Evolutionary conservation across 2,329 filamentous ascomycete species (phyloP), one percentile per base, ranked within the genome.

Genomic region (Hirsutella rhossiliensis): DNA sequence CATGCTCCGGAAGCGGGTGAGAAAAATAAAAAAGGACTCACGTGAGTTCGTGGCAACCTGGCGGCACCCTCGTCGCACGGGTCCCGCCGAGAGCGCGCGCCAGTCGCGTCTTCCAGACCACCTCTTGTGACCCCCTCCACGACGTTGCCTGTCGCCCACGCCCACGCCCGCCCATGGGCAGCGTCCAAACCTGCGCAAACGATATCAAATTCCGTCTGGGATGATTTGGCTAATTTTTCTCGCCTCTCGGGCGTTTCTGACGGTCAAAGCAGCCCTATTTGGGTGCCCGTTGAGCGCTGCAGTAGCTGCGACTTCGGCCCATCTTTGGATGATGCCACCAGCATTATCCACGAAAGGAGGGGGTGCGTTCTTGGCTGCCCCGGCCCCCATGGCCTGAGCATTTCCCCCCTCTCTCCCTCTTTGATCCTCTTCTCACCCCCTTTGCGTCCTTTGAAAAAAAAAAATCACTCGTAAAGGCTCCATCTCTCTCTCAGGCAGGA

Each of bases 21-120:
- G 23, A 27, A 27, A 27, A 27, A 27, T 27, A 5, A 27, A 27
- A 27, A 27, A 27, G 23, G 23, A 27, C 23, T 27, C 65, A 68
- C 65, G 65, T 68, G 65, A 57, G 61, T 63, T 63, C 65, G 65
- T 61, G 66, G 55, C 54, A 56, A 60, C 56, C 56, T 67, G 62
- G 64, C 59, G 62, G 55, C 48, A 50, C 51, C 54, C 48, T 48
- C 49, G 56, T 50, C 47, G 43, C 54, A 57, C 56, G 51, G 53
- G 53, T 53, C 52, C 54, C 58, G 59, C 56, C 60, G 55, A 61
- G 58, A 57, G 48, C 59, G 59, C 62, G 62, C 62, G 62, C 57
- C 61, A 56, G 61, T 63, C 66, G 66, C 66, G 66, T 67, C 62
- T 63, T 58, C 62, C 62, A 37, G 52, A 54, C 56, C 56, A 64